phyloP scores from a whole-genome alignment of 2,329 filamentous ascomycete genomes.

The Pseudogymnoascus sp. region DNA sequence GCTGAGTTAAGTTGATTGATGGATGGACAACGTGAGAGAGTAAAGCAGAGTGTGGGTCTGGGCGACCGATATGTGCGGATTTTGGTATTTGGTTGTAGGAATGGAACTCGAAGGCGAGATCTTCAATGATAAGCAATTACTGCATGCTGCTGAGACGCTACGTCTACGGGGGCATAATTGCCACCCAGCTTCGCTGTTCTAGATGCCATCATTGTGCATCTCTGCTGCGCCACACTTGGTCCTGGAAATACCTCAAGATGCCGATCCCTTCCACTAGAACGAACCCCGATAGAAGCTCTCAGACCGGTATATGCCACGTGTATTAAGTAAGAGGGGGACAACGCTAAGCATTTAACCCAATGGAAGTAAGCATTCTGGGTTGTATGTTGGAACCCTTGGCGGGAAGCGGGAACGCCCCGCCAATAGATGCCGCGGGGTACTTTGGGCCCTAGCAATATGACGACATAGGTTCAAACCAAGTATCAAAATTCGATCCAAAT shows the following conservation, averaged over 20 bases:
- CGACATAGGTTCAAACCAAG: background rate
- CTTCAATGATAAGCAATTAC: background rate
- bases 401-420: background rate
- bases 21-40: background rate
- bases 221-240: background rate
- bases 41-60: background rate
- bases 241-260: background rate
- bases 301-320: background rate
- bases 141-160: background rate
- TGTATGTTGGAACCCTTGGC: background rate
- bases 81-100: background rate
- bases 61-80: background rate
- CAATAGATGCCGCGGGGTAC: conserved; percentile 1
- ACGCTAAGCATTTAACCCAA: background rate
- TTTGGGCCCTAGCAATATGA: background rate
- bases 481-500: background rate
- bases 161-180: background rate
- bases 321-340: background rate
- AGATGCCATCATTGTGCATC: conserved; percentile 4
- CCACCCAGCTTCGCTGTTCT: background rate
- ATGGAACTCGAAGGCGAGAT: background rate
- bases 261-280: background rate
- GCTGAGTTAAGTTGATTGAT: background rate
- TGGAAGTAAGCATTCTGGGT: background rate
- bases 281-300: background rate